These are phyloP conservation scores for Epichloe brachyelytri DNA, from an alignment of 2,329 filamentous ascomycete species.

Conservation along the genomic window DNA sequence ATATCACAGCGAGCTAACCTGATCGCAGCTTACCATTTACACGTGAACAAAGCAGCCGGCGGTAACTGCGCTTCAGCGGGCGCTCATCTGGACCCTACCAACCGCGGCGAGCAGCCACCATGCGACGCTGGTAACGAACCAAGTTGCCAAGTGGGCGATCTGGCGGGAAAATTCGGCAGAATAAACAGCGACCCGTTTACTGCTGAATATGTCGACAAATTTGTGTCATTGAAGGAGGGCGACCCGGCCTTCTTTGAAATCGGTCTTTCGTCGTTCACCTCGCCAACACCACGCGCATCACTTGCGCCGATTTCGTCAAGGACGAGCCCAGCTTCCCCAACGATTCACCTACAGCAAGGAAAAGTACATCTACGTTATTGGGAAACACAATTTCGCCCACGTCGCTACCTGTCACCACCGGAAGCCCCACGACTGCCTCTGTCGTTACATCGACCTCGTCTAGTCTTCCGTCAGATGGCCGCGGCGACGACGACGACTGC, in stretches of 20 bases:
- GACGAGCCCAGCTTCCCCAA: background rate
- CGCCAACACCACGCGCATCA: constrained; percentile 49
- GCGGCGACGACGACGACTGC: background rate
- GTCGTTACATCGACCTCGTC: background rate
- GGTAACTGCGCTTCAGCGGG: constrained; percentile 61
- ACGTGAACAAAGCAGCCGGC: constrained; percentile 44
- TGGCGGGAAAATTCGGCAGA: constrained; percentile 60
- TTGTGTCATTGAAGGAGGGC: constrained; percentile 37
- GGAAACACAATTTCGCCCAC: background rate
- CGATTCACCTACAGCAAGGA: background rate
- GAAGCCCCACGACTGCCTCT: background rate
- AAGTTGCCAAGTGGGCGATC: constrained; percentile 64
- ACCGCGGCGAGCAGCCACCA: constrained; percentile 45
- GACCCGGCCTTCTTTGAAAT: constrained; percentile 48
- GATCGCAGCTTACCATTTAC: constrained; percentile 55
- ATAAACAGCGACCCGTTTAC: constrained; percentile 39
- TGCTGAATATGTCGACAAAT: constrained; percentile 42
- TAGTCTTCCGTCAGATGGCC: background rate
- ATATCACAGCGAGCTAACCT: background rate
- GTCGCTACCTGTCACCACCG: background rate
- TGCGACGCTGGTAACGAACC: constrained; percentile 45
- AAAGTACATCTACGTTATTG: background rate
- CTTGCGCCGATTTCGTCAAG: constrained; percentile 46
- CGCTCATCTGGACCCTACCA: constrained; percentile 58
- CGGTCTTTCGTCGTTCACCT: constrained; percentile 52